A percentile compares a stretch with the other conserved stretches of the same genome.
These are phyloP conservation scores for Ganoderma multipileum DNA, from an alignment of 1,284 basidiomycete species.

Conservation along the genomic window DNA sequence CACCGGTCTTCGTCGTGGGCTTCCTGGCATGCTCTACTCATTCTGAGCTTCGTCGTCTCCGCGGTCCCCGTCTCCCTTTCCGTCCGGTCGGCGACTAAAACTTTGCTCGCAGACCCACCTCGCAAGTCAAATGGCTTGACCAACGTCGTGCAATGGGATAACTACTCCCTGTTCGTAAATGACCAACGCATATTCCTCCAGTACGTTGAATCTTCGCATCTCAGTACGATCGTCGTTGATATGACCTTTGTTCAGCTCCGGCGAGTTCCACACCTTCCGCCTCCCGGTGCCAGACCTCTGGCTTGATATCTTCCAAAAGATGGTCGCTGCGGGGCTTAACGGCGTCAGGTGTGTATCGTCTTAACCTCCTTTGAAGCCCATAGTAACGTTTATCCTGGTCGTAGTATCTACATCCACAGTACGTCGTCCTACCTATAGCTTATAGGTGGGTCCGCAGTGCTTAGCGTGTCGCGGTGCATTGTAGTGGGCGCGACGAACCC, in stretches of 20 bases:
- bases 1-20: slow-evolving; percentile 28
- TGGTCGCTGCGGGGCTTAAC: slow-evolving; percentile 83
- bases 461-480: neutral
- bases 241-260: slow-evolving; percentile 46
- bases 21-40: slow-evolving; percentile 21
- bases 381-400: neutral
- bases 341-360: slow-evolving; percentile 47
- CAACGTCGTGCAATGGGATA: slow-evolving; percentile 41
- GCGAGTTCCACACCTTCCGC: slow-evolving; percentile 87
- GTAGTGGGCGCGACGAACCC: slow-evolving; percentile 73
- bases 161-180: slow-evolving; percentile 40
- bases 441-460: neutral
- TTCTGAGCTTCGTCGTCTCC: slow-evolving; percentile 24
- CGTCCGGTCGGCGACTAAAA: neutral
- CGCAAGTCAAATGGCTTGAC: slow-evolving; percentile 39
- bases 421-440: neutral
- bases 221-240: neutral
- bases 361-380: neutral
- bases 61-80: slow-evolving; percentile 22
- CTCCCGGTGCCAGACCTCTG: slow-evolving; percentile 82
- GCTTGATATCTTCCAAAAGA: slow-evolving; percentile 84
- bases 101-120: slow-evolving; percentile 32
- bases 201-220: slow-evolving; percentile 42
- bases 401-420: slow-evolving; percentile 69
- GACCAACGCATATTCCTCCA: slow-evolving; percentile 51